Base-by-base conservation (phyloP, 1,139 yeast genomes). In the Lodderomyces orthopsilosis region DNA sequence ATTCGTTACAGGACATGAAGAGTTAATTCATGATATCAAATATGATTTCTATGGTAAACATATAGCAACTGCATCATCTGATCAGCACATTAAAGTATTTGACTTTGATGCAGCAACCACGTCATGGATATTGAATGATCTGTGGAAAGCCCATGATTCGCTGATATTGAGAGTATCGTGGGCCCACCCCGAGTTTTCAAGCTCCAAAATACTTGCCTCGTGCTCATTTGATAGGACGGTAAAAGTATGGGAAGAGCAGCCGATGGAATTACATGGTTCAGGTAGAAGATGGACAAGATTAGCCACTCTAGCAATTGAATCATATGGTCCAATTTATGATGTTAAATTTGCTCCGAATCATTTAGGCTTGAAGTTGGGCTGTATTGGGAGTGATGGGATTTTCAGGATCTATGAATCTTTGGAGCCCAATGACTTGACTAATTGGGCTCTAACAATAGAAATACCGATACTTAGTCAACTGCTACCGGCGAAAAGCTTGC, bases 91-190 rank as follows among this genome's bases (percentile, higher is more conserved):
- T 50, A 88, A 88, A 57, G 91, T 91, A 32, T 91, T 89, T 61
- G 93, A 85, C 58, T 66, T 84, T 40, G 87, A 82, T 53, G 62
- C 79, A 12, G 51, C 68, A 22, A 64, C 78, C 6, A 67, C 70
- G 24, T 76, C 81, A 24, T 91, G 97, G 97, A 79, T 78, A 13
- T 65, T 85, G 44, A 82, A 83, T 53, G 96, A 90, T 62, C 83
- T 86, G 50, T 91, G 96, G 95, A 86, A 86, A 54, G 98, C 98
- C 1, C 98, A 93, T 59, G 96, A 93, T 55, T 84, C 95, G 6
- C 81, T 91, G 51, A 78, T 93, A 24, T 85, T 88, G 37, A 81
- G 85, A 52, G 72, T 93, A 5, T 81, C 83, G 42, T 93, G 97
- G 95, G 97, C 98, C 0, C 85, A 88, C 44, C 98, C 98, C 1